Evolutionary conservation across 306 rosid genomes (phyloP).

Genomic region (Arachis hypogaea): DNA sequence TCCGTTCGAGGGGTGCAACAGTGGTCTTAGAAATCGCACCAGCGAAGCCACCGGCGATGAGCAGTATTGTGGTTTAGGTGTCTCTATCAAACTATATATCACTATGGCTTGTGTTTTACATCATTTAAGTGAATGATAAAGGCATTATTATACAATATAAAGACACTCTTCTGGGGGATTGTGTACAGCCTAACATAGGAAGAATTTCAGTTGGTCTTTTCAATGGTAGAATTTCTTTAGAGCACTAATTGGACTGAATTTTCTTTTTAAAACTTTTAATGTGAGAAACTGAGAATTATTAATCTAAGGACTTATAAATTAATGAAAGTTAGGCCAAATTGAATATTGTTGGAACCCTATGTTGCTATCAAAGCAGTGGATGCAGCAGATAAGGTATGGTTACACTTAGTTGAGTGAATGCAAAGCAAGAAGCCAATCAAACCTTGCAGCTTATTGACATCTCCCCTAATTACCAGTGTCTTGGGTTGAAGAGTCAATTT

Average conservation of each 20-base stretch:
- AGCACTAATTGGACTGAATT: no score
- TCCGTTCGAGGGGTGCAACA: slow-evolving; percentile 94
- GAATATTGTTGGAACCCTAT: not conserved
- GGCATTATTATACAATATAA: not conserved
- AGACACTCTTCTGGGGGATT: not conserved
- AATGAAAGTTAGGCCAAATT: not conserved
- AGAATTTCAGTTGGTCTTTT: no score
- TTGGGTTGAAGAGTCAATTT: not conserved
- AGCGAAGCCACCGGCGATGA: slow-evolving; percentile 89
- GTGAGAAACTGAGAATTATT: not conserved
- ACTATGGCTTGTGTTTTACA: not conserved
- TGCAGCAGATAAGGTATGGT: not conserved
- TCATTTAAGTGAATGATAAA: not conserved
- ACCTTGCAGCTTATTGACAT: not conserved
- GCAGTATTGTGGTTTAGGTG: slow-evolving; percentile 14
- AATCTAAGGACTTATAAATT: not conserved
- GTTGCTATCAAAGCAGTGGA: not conserved
- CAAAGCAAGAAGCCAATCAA: not conserved
- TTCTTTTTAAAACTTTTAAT: not conserved
- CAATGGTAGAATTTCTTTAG: no score
- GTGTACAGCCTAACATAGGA: not conserved
- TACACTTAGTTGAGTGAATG: not conserved
- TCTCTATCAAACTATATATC: slow-evolving; percentile 17
- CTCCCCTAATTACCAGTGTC: not conserved
- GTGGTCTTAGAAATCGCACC: slow-evolving; percentile 86